Conservation (phyloP, 2,329 filamentous ascomycete genomes). For the Hymenoscyphus albidus region DNA sequence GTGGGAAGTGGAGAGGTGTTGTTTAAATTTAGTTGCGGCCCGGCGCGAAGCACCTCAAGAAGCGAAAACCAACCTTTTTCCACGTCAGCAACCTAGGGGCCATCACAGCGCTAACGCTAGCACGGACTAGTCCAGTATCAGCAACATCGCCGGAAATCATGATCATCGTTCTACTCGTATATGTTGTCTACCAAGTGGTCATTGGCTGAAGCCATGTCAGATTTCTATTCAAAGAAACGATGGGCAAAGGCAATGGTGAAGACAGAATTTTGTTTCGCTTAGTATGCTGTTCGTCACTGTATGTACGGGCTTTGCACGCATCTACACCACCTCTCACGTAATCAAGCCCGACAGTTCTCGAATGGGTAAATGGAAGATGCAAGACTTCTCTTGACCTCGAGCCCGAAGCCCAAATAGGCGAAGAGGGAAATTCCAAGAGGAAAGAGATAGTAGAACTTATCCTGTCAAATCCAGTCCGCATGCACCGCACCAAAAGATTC, state of each 20-base stretch:
- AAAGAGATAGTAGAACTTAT: neutral
- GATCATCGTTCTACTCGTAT: neutral
- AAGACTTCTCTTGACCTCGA: neutral
- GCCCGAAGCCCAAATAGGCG: neutral
- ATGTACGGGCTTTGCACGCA: neutral
- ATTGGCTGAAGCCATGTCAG: neutral
- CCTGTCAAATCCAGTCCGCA: neutral
- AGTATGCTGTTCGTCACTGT: neutral
- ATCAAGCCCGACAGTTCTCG: neutral
- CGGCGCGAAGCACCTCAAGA: neutral
- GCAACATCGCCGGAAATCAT: neutral
- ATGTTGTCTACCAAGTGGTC: neutral
- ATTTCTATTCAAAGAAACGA: slow-evolving; percentile 4
- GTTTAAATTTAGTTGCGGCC: slow-evolving; percentile 1
- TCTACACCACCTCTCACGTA: neutral
- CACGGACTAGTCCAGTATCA: neutral
- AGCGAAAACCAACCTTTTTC: neutral
- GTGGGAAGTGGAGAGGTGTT: neutral
- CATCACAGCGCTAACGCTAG: neutral
- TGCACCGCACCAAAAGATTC: neutral
- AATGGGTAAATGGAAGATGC: neutral
- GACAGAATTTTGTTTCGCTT: neutral
- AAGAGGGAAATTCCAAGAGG: neutral
- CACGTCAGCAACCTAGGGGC: neutral
- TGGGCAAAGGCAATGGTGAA: neutral